These are phyloP conservation scores for Trichoderma koningiopsis DNA, from an alignment of 2,329 filamentous ascomycete species.

Conservation along the genomic window DNA sequence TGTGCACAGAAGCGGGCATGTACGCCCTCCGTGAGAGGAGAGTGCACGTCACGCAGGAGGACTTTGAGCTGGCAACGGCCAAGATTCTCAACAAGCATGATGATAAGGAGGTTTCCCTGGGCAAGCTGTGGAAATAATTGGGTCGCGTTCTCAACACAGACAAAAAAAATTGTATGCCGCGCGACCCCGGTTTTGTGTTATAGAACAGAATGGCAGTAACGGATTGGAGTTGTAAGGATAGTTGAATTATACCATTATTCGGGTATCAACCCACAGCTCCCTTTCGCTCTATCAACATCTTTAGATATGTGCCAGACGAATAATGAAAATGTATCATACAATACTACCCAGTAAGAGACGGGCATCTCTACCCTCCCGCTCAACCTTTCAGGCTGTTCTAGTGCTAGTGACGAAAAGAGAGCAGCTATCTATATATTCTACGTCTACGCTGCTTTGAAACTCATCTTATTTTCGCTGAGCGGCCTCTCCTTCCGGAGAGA, in stretches of 20 bases:
- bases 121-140: constrained; percentile 69
- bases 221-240: constrained; percentile 41
- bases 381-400: background rate
- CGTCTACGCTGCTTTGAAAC: background rate
- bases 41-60: constrained; percentile 98
- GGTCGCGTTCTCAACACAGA: background rate
- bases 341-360: background rate
- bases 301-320: background rate
- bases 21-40: constrained; percentile 92
- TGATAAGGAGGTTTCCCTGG: constrained; percentile 91
- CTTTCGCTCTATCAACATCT: background rate
- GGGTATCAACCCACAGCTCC: constrained; percentile 21
- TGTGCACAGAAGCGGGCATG: constrained; percentile 98
- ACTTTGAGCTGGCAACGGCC: constrained; percentile 96
- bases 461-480: background rate
- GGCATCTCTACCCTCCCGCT: too few relatives aligned
- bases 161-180: background rate
- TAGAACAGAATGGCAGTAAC: constrained; percentile 35
- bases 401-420: background rate
- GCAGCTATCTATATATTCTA: background rate
- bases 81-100: constrained; percentile 99
- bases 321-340: background rate
- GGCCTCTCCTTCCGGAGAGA: constrained; percentile 33
- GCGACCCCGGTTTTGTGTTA: constrained; percentile 27
- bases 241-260: constrained; percentile 39